Evolutionary conservation across 495 filamentous ascomycete genomes (phyloP).

Genomic region (Penicillium maclennaniae): DNA sequence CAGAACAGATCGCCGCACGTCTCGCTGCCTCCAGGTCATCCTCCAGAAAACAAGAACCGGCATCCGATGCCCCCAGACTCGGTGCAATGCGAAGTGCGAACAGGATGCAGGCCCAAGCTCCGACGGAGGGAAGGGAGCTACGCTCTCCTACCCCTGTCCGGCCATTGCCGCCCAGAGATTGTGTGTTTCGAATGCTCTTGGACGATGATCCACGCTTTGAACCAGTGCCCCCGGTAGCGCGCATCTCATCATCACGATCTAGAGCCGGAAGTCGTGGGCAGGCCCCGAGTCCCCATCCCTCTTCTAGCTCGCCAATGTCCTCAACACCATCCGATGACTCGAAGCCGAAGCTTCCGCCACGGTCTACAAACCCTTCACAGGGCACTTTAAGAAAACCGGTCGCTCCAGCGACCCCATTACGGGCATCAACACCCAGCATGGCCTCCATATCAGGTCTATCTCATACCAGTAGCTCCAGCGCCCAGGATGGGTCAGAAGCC

Average conservation of each 20-base stretch:
- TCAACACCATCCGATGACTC: constrained; percentile 15
- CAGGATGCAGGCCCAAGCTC: constrained; percentile 14
- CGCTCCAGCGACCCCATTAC: constrained; percentile 6
- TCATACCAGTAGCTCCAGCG: constrained; percentile 27
- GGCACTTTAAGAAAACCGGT: constrained; percentile 16
- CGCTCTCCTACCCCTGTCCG: constrained; percentile 16
- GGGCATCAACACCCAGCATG: constrained; percentile 26
- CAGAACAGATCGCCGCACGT: constrained; percentile 37
- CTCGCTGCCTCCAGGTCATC: constrained; percentile 33
- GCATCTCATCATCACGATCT: constrained; percentile 12
- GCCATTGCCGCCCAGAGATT: constrained; percentile 1
- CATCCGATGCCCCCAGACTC: constrained; percentile 14
- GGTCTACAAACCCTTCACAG: constrained; percentile 15
- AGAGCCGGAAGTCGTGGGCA: constrained; percentile 8
- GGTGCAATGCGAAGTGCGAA: constrained; percentile 23
- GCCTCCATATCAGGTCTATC: constrained; percentile 26
- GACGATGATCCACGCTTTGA: constrained; percentile 11
- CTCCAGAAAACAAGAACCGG: constrained; percentile 8
- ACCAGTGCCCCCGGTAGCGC: neutral
- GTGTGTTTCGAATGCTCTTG: constrained; percentile 10
- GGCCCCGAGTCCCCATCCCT: constrained; percentile 16
- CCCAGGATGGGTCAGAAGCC: constrained; percentile 35
- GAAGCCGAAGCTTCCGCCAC: constrained; percentile 28
- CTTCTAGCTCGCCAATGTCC: constrained; percentile 12
- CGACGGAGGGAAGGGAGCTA: constrained; percentile 9